phyloP scores from a whole-genome alignment of 257 asterid species.

The Ilex aquifolium region DNA sequence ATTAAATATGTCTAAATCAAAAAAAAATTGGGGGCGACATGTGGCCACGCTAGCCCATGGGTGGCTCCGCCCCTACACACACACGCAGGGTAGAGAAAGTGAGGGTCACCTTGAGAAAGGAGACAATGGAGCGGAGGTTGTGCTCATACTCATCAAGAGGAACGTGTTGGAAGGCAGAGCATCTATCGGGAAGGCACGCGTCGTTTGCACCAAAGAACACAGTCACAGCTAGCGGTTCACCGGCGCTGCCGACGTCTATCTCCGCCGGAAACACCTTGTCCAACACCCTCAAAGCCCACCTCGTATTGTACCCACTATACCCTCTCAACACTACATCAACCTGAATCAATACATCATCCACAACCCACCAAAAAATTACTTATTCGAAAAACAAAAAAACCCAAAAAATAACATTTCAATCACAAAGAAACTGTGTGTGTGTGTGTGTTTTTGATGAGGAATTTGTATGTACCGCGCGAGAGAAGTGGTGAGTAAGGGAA shows the following conservation, averaged over 20 bases:
- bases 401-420: not conserved
- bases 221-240: slow-evolving; percentile 54
- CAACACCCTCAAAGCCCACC: slow-evolving; percentile 64
- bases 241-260: slow-evolving; percentile 11
- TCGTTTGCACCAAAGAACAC: slow-evolving; percentile 97
- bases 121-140: slow-evolving; percentile 61
- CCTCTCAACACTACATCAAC: slow-evolving; percentile 90
- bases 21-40: no score
- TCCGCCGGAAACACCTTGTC: slow-evolving; percentile 51
- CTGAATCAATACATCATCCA: slow-evolving; percentile 20
- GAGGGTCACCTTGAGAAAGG: slow-evolving; percentile 56
- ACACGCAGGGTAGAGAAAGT: not conserved
- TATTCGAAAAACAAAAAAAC: not conserved
- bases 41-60: no score
- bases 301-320: slow-evolving; percentile 82
- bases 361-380: not conserved
- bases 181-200: slow-evolving; percentile 64
- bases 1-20: no score
- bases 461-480: slow-evolving; percentile 38
- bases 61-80: no score
- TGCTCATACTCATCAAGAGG: slow-evolving; percentile 67
- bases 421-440: not conserved
- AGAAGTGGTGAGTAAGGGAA: slow-evolving; percentile 68
- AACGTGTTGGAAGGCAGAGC: slow-evolving; percentile 61
- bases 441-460: not conserved